Evolutionary conservation across 75 land plant genomes (phyloP), one percentile per base, ranked within the genome.

Genomic region (Pinus albicaulis): DNA sequence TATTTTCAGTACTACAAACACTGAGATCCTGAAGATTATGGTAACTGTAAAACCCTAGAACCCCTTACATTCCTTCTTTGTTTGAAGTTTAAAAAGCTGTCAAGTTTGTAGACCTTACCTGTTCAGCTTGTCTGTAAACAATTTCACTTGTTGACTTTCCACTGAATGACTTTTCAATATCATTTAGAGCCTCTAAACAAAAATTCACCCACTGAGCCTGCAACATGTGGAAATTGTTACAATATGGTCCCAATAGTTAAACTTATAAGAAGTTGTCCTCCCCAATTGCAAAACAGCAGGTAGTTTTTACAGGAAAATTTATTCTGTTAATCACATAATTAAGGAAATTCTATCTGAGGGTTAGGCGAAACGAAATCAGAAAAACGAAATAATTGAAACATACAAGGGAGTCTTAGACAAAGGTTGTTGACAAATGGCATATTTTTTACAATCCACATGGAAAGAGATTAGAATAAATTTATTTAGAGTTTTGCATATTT

Each of bases 121-220:
- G 89, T 23, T 84, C 65, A 76, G 87, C 93, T 76, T 87, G 94
- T 70, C 76, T 78, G 57, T 85, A 77, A 68, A 92, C 70, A 55
- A 94, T 60, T 24, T 92, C 89, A 66, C 76, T 80, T 59, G 76
- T 73, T 25, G 87, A 77, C 73, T 92, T 94, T 56, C 89, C 95
- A 80, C 83, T 65, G 80, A 86, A 57, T 26, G 81, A 83, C 75
- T 82, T 82, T 76, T 93, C 92, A 72, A 92, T 65, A 68, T 55
- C 79, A 55, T 74, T 80, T 63, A 96, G 80, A 25, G 85, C 91
- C 77, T 87, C 85, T 52, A 65, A 58, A 60, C 86, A 86, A 8
- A 76, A 73, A 55, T 87, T 85, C 64, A 78, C 88, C 99, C 97
- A 96, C 57, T 89, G 93, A 48, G 71, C 87, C 99, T 95, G 87